phyloP scores from a whole-genome alignment of 169 alveolate genomes.

The Eimeria sp. region DNA sequence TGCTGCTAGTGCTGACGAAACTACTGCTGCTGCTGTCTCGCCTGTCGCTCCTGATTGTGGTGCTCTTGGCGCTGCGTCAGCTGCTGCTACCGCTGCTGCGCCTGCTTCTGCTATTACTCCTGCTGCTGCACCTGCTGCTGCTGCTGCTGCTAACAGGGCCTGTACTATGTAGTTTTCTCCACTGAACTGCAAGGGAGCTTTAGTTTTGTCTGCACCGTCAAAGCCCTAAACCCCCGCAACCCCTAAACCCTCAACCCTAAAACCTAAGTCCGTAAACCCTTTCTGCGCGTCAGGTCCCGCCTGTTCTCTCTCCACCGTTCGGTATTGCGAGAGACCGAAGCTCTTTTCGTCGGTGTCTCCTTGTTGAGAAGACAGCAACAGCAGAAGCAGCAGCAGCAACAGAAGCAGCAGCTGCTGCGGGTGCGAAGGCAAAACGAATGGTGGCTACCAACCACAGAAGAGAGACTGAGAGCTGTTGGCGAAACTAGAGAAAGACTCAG shows the following conservation, averaged over 20 bases:
- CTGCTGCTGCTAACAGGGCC: not conserved
- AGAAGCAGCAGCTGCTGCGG: not conserved
- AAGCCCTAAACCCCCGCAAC: not conserved
- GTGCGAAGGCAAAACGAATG: slow-evolving; percentile 1
- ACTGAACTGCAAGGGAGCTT: not conserved
- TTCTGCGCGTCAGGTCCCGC: slow-evolving; percentile 15
- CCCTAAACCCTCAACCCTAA: not conserved
- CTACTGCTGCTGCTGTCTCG: not conserved
- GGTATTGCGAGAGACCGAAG: slow-evolving; percentile 24
- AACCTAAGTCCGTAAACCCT: not conserved
- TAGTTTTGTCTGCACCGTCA: not conserved
- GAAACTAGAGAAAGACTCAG: not conserved
- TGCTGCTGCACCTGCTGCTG: slow-evolving; percentile 13
- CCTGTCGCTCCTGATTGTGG: not conserved
- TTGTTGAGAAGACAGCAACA: not conserved
- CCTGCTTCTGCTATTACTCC: not conserved
- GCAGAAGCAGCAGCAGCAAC: not conserved
- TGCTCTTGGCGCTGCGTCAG: not conserved
- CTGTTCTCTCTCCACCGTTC: slow-evolving; percentile 25
- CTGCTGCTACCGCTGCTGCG: not conserved
- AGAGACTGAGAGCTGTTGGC: slow-evolving; percentile 16
- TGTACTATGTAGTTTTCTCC: not conserved
- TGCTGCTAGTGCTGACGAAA: not conserved
- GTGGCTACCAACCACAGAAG: slow-evolving; percentile 49
- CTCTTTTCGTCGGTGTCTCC: not conserved